Percentiles rank a stretch among this genome's conserved stretches.
Evolutionary conservation across 2,329 filamentous ascomycete species (phyloP).

Genomic region (Teratosphaeria pseudoeucalypti): DNA sequence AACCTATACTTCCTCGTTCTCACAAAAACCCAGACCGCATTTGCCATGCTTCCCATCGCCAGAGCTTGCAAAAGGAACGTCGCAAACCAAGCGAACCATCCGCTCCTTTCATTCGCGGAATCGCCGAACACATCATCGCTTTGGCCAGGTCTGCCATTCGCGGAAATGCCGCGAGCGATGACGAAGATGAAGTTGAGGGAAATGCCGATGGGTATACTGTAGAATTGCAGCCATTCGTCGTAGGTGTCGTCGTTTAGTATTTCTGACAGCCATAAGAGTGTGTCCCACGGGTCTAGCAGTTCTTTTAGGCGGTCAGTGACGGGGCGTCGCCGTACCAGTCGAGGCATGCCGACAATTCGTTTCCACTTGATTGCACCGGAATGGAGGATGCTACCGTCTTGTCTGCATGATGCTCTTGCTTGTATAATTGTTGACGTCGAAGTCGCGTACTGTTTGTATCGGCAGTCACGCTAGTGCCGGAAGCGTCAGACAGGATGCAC

Average conservation of each 20-base stretch:
- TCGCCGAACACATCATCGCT: slow-evolving; percentile 80
- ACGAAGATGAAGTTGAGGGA: slow-evolving; percentile 70
- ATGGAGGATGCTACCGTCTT: not conserved
- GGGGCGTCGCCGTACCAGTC: slow-evolving; percentile 71
- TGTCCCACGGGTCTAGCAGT: slow-evolving; percentile 77
- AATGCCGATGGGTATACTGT: slow-evolving; percentile 66
- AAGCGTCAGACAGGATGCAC: not conserved
- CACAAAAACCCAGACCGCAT: slow-evolving; percentile 72
- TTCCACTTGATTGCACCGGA: no score
- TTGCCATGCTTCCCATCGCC: slow-evolving; percentile 55
- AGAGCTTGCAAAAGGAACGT: slow-evolving; percentile 63
- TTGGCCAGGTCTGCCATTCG: slow-evolving; percentile 26
- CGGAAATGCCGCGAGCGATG: slow-evolving; percentile 57
- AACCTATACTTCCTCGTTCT: slow-evolving; percentile 80
- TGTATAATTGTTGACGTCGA: not conserved
- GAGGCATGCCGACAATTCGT: slow-evolving; percentile 46
- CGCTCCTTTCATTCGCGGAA: slow-evolving; percentile 41
- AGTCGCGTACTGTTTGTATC: not conserved
- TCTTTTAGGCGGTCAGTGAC: slow-evolving; percentile 70
- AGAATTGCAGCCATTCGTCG: slow-evolving; percentile 64
- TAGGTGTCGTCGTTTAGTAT: slow-evolving; percentile 86
- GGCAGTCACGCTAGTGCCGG: not conserved
- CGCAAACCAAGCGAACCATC: slow-evolving; percentile 56
- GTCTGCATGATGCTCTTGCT: not conserved
- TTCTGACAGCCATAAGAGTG: slow-evolving; percentile 81